A percentile compares a stretch with the other conserved stretches of the same genome.
Conservation (phyloP, 768 basidiomycete genomes). For the Suillus hirtellus region DNA sequence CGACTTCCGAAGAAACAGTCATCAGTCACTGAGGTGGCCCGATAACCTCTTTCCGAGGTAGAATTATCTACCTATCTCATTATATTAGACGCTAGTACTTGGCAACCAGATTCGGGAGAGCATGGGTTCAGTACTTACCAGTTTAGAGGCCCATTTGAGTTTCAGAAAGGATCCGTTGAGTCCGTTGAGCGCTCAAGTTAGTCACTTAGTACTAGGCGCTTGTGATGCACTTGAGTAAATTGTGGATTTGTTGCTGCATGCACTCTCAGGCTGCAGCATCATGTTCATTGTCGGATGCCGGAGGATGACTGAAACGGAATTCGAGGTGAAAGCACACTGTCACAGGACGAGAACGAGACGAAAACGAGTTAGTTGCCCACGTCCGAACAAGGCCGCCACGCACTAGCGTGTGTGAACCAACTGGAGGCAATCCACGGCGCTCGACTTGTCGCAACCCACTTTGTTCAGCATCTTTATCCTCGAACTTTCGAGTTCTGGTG, state of each 20-base stretch:
- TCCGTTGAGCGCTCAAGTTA: background rate
- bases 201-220: background rate
- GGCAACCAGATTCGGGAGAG: background rate
- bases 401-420: conserved; percentile 18
- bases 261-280: background rate
- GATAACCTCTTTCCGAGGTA: background rate
- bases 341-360: too few relatives aligned
- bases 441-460: conserved; percentile 9
- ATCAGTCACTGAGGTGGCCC: background rate
- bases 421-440: conserved; percentile 17
- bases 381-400: background rate
- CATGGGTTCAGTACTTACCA: background rate
- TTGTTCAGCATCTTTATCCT: background rate
- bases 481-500: background rate
- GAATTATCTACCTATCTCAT: background rate
- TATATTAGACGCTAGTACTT: background rate
- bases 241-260: background rate
- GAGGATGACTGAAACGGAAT: background rate
- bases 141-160: background rate
- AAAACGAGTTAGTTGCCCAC: background rate
- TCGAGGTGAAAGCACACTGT: background rate
- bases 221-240: background rate
- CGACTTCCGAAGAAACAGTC: background rate
- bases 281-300: conserved; percentile 1
- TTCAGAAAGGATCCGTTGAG: background rate